phyloP scores from a whole-genome alignment of 75 land plant genomes.

The Cunninghamia lanceolata region DNA sequence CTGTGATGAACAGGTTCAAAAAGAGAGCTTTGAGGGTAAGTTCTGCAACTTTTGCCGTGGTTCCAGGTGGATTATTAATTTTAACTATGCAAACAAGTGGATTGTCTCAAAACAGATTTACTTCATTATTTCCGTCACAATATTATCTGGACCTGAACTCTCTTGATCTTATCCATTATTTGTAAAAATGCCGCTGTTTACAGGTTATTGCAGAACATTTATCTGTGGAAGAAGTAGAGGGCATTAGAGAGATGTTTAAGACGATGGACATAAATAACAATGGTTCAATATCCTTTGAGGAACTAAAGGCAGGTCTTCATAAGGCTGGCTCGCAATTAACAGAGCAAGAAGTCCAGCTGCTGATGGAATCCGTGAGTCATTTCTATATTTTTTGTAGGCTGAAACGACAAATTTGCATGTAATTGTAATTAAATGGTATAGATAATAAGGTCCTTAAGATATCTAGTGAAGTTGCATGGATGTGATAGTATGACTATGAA shows the following conservation, averaged over 20 bases:
- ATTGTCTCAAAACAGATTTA: background rate
- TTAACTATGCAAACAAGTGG: background rate
- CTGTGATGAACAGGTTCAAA: slow-evolving; percentile 79
- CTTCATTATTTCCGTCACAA: background rate
- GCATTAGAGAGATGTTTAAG: slow-evolving; percentile 67
- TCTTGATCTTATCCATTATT: slow-evolving; percentile 4
- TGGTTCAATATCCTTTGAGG: slow-evolving; percentile 64
- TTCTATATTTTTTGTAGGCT: background rate
- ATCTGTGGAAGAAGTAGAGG: slow-evolving; percentile 67
- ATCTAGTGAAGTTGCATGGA: background rate
- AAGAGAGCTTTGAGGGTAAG: slow-evolving; percentile 78
- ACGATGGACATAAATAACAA: slow-evolving; percentile 70
- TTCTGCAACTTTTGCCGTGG: background rate
- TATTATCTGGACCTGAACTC: background rate
- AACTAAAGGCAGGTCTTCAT: slow-evolving; percentile 55
- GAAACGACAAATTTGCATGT: background rate
- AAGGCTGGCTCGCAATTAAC: slow-evolving; percentile 71
- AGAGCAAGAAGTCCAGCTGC: slow-evolving; percentile 61
- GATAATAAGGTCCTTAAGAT: background rate
- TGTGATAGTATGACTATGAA: background rate
- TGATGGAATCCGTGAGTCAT: slow-evolving; percentile 70
- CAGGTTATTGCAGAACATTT: slow-evolving; percentile 82
- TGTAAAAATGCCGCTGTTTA: background rate
- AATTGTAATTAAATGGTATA: background rate
- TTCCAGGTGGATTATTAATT: background rate